Conservation (phyloP, 495 filamentous ascomycete genomes). For the Lophiotrema nucula region DNA sequence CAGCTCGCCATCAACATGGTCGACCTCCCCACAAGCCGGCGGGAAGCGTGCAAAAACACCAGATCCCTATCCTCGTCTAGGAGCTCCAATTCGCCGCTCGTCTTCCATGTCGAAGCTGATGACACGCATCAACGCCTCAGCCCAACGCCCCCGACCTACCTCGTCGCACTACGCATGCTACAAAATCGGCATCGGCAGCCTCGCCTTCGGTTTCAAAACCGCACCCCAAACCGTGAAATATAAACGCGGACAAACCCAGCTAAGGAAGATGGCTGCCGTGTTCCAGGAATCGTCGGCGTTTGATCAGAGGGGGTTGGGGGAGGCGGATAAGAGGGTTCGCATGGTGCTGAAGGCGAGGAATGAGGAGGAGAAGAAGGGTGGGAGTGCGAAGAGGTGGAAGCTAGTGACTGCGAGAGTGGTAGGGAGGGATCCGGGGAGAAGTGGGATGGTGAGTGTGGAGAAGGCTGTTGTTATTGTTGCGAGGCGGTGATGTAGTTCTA, state of each 20-base stretch:
- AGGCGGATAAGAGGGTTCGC: conserved; percentile 8
- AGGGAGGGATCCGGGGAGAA: conserved; percentile 11
- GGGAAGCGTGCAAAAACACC: conserved; percentile 1
- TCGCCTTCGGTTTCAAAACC: conserved; percentile 6
- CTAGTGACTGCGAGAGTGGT: conserved; percentile 10
- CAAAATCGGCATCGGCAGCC: conserved; percentile 6
- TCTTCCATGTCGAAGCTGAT: not conserved
- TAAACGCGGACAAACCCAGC: conserved; percentile 19
- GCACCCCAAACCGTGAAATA: not conserved
- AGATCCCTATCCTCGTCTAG: not conserved
- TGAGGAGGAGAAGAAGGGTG: conserved; percentile 15
- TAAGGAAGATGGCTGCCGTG: conserved; percentile 20
- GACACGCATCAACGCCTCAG: not conserved
- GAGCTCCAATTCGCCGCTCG: conserved; percentile 1
- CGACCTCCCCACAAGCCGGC: not conserved
- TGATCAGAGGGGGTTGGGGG: not conserved
- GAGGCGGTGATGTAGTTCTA: conserved; percentile 8
- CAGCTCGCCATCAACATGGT: not conserved
- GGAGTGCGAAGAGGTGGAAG: conserved; percentile 11
- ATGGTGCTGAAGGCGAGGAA: conserved; percentile 18
- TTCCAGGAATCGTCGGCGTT: conserved; percentile 15
- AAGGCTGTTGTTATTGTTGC: conserved; percentile 18
- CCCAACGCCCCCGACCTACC: not conserved
- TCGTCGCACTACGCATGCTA: conserved; percentile 20
- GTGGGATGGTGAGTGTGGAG: conserved; percentile 21